These are phyloP conservation scores for thale cress (Arabidopsis thaliana) DNA, from an alignment of 345 rosid species.

Conservation along the genomic window DNA sequence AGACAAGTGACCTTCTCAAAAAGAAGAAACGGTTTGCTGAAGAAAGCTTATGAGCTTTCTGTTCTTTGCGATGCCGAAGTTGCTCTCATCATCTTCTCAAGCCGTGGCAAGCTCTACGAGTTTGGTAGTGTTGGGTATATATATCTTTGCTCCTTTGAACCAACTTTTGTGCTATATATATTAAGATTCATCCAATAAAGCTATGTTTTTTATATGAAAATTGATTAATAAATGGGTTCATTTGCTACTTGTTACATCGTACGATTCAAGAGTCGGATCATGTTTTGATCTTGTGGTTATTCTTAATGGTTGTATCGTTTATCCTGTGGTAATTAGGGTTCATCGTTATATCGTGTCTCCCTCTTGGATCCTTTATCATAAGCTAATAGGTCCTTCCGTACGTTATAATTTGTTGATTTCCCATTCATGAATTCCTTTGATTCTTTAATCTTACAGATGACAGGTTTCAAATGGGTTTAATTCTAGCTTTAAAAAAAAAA, in stretches of 20 bases:
- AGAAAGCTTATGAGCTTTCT: slow-evolving; percentile 89
- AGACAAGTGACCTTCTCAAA: slow-evolving; percentile 89
- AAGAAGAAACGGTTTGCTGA: slow-evolving; percentile 74
- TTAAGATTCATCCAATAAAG: slow-evolving; percentile 4
- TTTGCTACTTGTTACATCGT: slow-evolving; percentile 11
- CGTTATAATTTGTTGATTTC: slow-evolving; percentile 20
- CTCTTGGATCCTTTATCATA: slow-evolving; percentile 20
- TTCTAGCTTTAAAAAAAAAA: background rate
- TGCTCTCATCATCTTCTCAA: slow-evolving; percentile 87
- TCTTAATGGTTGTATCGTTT: slow-evolving; percentile 33
- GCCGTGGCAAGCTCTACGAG: slow-evolving; percentile 86
- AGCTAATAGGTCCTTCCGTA: slow-evolving; percentile 26
- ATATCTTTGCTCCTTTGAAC: background rate
- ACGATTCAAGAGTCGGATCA: slow-evolving; percentile 29
- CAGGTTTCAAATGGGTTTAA: background rate
- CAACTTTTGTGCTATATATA: background rate
- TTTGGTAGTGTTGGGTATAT: slow-evolving; percentile 76
- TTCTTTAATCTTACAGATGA: slow-evolving; percentile 4
- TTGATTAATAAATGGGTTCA: background rate
- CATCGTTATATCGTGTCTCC: slow-evolving; percentile 21
- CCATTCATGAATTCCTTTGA: background rate
- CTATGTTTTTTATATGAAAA: slow-evolving; percentile 1
- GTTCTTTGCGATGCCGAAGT: slow-evolving; percentile 86
- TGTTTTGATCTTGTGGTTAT: slow-evolving; percentile 33
- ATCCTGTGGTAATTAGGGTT: slow-evolving; percentile 35